phyloP scores from a whole-genome alignment of 805 yeast genomes.

The Candida maris region DNA sequence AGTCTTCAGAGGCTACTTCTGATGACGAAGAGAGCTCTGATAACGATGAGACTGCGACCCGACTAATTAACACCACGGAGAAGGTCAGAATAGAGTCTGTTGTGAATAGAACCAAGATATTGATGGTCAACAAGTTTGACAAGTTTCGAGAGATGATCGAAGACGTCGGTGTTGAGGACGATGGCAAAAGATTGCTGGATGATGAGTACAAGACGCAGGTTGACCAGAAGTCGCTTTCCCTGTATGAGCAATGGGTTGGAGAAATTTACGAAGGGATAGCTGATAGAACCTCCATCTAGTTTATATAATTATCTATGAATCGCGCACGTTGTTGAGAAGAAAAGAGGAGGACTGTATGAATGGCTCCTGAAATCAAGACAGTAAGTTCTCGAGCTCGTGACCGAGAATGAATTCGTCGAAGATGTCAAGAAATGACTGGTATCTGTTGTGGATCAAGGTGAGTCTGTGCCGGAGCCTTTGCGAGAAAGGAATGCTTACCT shows the following conservation, averaged over 20 bases:
- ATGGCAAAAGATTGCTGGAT: constrained; percentile 7
- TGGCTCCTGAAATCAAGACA: not conserved
- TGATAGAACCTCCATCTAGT: constrained; percentile 32
- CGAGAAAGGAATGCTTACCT: not conserved
- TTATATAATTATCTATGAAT: no score
- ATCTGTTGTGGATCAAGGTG: not conserved
- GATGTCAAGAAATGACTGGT: no score
- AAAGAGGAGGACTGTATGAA: no score
- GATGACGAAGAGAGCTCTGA: constrained; percentile 3
- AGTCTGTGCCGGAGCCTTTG: not conserved
- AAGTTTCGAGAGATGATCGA: constrained; percentile 16
- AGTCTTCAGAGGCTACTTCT: constrained; percentile 8
- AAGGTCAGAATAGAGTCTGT: constrained; percentile 33
- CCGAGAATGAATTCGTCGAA: not conserved
- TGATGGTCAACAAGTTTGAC: constrained; percentile 29
- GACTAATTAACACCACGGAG: constrained; percentile 30
- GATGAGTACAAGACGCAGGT: constrained; percentile 2
- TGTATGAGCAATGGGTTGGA: constrained; percentile 29
- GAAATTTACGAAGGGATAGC: constrained; percentile 35
- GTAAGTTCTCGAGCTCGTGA: not conserved
- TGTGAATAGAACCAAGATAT: constrained; percentile 28
- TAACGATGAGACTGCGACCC: constrained; percentile 2
- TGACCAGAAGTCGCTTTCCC: constrained; percentile 4
- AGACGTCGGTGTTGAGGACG: constrained; percentile 4
- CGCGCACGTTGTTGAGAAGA: no score